Evolutionary conservation across 768 basidiomycete species (phyloP).

Genomic region (Dioszegia hungarica): DNA sequence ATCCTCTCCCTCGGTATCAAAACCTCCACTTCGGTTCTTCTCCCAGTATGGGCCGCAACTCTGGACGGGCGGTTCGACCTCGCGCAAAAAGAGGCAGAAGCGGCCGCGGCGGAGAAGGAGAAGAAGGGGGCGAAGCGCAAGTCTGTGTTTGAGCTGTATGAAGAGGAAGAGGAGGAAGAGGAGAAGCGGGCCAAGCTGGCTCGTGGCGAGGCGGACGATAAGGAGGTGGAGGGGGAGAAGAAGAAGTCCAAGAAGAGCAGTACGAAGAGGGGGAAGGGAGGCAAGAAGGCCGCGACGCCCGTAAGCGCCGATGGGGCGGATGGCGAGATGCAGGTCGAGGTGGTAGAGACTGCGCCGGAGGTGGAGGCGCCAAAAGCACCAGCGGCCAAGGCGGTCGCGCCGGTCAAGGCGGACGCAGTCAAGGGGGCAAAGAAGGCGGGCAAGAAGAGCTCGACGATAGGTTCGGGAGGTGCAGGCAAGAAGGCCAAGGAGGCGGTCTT

Average conservation of each 20-base stretch:
- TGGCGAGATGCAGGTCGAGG: conserved; percentile 4
- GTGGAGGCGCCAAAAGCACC: neutral
- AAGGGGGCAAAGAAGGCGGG: conserved; percentile 28
- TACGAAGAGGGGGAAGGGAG: conserved; percentile 2
- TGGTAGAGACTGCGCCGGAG: neutral
- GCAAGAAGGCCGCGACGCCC: conserved; percentile 6
- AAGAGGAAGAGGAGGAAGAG: conserved; percentile 45
- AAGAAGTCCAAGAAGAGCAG: conserved; percentile 10
- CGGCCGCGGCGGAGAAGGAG: conserved; percentile 31
- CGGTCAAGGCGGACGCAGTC: neutral
- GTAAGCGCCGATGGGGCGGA: no score
- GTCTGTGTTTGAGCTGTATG: conserved; percentile 5
- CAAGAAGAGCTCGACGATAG: conserved; percentile 59
- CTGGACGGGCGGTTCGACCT: conserved; percentile 65
- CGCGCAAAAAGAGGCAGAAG: conserved; percentile 13
- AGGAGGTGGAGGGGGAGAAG: neutral
- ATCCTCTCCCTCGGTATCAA: conserved; percentile 85
- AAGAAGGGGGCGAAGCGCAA: conserved; percentile 18
- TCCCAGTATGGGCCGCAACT: conserved; percentile 86
- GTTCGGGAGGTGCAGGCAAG: conserved; percentile 51
- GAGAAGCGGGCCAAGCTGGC: conserved; percentile 56
- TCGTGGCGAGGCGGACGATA: conserved; percentile 46
- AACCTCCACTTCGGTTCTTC: conserved; percentile 70
- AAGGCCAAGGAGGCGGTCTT: conserved; percentile 55
- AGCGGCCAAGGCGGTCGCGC: neutral